Evolutionary conservation across 2,329 filamentous ascomycete species (phyloP).

Genomic region (Cadophora sp.): DNA sequence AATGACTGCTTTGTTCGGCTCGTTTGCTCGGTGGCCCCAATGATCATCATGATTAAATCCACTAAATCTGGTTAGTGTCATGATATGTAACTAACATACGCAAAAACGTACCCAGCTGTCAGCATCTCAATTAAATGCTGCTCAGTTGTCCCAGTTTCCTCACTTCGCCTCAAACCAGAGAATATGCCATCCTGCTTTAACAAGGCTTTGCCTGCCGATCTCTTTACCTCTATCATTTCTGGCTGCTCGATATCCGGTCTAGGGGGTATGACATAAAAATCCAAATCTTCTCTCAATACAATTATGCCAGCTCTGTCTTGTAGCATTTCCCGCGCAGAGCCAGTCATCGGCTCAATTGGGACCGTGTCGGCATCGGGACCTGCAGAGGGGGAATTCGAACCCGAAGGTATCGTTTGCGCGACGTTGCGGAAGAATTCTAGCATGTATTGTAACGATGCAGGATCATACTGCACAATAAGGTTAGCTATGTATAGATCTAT

Average conservation of each 20-base stretch:
- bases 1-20: constrained; percentile 98
- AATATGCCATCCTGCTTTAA: constrained; percentile 94
- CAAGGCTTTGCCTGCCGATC: constrained; percentile 86
- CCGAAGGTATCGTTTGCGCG: constrained; percentile 90
- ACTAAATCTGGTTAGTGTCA: constrained; percentile 54
- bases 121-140: constrained; percentile 99
- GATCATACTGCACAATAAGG: constrained; percentile 79
- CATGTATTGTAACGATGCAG: constrained; percentile 97
- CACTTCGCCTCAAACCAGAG: constrained; percentile 90
- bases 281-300: constrained; percentile 91
- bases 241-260: constrained; percentile 79
- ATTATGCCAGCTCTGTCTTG: constrained; percentile 95
- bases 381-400: constrained; percentile 69
- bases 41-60: constrained; percentile 95
- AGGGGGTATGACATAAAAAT: constrained; percentile 97
- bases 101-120: constrained; percentile 84
- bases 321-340: constrained; percentile 76
- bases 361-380: constrained; percentile 70
- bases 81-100: background rate
- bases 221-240: constrained; percentile 96
- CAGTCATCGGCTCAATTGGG: constrained; percentile 75
- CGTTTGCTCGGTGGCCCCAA: constrained; percentile 96
- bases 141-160: constrained; percentile 95
- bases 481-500: constrained; percentile 52
- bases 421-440: constrained; percentile 97